Percentiles rank a stretch among this genome's conserved stretches.
Evolutionary conservation across 2,329 filamentous ascomycete species (phyloP).

Genomic region (Talaromyces amestolkiae): DNA sequence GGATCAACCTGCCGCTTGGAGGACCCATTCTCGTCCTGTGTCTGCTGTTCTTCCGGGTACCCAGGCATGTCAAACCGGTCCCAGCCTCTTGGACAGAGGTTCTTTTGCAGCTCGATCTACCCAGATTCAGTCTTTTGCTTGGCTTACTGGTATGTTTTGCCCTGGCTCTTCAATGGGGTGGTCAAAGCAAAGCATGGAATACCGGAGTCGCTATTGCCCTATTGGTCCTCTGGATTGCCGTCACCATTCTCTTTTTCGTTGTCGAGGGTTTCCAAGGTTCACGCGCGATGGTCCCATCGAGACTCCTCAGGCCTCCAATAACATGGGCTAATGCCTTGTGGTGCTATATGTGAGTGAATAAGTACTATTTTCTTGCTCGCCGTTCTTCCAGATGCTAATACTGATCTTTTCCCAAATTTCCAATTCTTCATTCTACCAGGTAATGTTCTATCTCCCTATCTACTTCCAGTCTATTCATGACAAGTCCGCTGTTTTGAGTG

Average conservation of each 20-base stretch:
- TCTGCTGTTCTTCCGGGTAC: neutral
- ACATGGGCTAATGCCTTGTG: conserved; percentile 33
- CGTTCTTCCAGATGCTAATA: too few species aligned
- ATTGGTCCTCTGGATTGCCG: conserved; percentile 22
- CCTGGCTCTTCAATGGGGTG: conserved; percentile 30
- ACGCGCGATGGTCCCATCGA: conserved; percentile 32
- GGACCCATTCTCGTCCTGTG: conserved; percentile 20
- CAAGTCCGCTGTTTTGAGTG: conserved; percentile 30
- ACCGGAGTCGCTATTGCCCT: conserved; percentile 23
- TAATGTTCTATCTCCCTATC: conserved; percentile 21
- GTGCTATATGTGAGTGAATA: conserved; percentile 33
- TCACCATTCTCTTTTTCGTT: conserved; percentile 23
- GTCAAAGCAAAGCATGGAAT: conserved; percentile 25
- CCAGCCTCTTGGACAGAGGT: conserved; percentile 22
- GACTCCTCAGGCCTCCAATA: conserved; percentile 37
- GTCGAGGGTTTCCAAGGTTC: conserved; percentile 19
- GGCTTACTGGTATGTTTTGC: conserved; percentile 24
- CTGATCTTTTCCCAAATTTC: too few species aligned
- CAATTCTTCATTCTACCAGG: neutral
- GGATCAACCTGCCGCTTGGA: conserved; percentile 34
- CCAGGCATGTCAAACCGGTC: conserved; percentile 1
- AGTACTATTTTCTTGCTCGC: too few species aligned
- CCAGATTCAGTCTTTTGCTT: conserved; percentile 24
- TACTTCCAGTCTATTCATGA: conserved; percentile 17
- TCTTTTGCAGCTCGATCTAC: conserved; percentile 26